Percentiles rank a stretch among this genome's conserved stretches.
Conservation (phyloP, 495 filamentous ascomycete genomes). For the Gamarada debralockiae region DNA sequence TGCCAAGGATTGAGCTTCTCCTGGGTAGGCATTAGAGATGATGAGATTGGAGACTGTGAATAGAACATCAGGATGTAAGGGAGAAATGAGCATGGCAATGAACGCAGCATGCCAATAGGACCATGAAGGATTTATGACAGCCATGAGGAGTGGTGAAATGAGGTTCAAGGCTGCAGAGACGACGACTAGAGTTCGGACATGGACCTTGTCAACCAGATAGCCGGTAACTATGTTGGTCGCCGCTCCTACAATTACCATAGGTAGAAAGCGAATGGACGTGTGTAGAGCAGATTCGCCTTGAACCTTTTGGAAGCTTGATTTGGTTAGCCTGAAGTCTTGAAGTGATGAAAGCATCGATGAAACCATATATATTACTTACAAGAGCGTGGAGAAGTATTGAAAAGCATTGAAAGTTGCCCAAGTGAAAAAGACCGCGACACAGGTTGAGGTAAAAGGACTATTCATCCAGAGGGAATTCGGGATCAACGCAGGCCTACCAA, state of each 20-base stretch:
- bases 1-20: constrained; percentile 54
- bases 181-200: constrained; percentile 43
- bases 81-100: constrained; percentile 43
- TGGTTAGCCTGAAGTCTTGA: constrained; percentile 48
- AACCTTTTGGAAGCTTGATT: constrained; percentile 50
- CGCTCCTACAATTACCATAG: constrained; percentile 48
- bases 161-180: constrained; percentile 40
- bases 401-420: constrained; percentile 45
- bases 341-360: constrained; percentile 45
- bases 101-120: constrained; percentile 58
- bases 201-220: constrained; percentile 49
- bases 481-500: constrained; percentile 43
- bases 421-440: constrained; percentile 46
- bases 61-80: constrained; percentile 52
- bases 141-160: constrained; percentile 51
- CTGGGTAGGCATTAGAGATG: constrained; percentile 54
- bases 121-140: constrained; percentile 36
- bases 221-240: constrained; percentile 52
- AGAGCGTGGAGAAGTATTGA: constrained; percentile 42
- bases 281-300: constrained; percentile 40
- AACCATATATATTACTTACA: constrained; percentile 41
- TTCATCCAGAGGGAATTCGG: constrained; percentile 54
- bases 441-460: constrained; percentile 43
- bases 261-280: constrained; percentile 51
- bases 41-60: constrained; percentile 62